Evolutionary conservation across 2,329 filamentous ascomycete genomes (phyloP).

Genomic region (Dactylellina haptotyla): DNA sequence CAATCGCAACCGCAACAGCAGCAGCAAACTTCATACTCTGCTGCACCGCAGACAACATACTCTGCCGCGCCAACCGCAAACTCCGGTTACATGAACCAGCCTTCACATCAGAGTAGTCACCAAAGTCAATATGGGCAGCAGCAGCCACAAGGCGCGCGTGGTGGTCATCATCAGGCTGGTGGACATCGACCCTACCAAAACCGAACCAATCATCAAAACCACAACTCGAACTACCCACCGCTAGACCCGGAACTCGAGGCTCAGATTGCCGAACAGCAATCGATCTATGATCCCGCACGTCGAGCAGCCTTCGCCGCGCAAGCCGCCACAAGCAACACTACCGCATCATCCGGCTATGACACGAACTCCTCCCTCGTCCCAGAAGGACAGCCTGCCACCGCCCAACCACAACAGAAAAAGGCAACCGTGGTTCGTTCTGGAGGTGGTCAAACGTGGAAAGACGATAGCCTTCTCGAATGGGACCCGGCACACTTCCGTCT

Average conservation of each 20-base stretch:
- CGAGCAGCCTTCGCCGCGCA: slow-evolving; percentile 62
- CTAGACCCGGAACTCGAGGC: slow-evolving; percentile 84
- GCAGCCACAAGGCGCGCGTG: slow-evolving; percentile 61
- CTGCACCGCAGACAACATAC: slow-evolving; percentile 60
- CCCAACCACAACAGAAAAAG: slow-evolving; percentile 69
- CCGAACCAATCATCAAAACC: slow-evolving; percentile 64
- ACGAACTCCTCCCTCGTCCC: slow-evolving; percentile 53
- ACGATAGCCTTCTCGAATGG: slow-evolving; percentile 90
- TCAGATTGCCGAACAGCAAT: slow-evolving; percentile 94
- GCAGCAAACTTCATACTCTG: slow-evolving; percentile 53
- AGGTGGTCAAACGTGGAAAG: slow-evolving; percentile 92
- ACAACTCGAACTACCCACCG: slow-evolving; percentile 60
- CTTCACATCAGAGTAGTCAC: slow-evolving; percentile 26
- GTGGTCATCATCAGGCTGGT: slow-evolving; percentile 67
- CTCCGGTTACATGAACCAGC: slow-evolving; percentile 52
- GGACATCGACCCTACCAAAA: slow-evolving; percentile 62
- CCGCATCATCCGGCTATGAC: slow-evolving; percentile 57
- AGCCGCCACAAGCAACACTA: slow-evolving; percentile 63
- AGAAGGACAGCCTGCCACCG: slow-evolving; percentile 62
- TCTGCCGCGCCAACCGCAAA: slow-evolving; percentile 59
- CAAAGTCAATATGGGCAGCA: slow-evolving; percentile 17
- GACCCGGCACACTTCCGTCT: slow-evolving; percentile 92
- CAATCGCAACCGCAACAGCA: slow-evolving; percentile 51
- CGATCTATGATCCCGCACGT: slow-evolving; percentile 73
- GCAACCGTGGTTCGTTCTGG: slow-evolving; percentile 90